Conservation (phyloP, 2,329 filamentous ascomycete genomes). For the Fusarium ramigenum region DNA sequence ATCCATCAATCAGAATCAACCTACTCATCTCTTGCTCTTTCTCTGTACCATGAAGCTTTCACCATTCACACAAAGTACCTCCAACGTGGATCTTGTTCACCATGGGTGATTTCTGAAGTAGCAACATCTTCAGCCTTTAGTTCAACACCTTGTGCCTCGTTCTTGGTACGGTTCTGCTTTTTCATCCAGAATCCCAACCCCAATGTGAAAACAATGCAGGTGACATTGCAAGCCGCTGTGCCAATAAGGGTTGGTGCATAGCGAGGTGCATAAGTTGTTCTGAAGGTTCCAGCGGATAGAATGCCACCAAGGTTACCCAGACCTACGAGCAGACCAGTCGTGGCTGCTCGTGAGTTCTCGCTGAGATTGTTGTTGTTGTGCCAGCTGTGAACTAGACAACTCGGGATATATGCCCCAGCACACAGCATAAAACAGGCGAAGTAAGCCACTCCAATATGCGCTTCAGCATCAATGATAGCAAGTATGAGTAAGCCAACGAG, state of each 20-base stretch:
- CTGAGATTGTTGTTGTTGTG: slow-evolving; percentile 63
- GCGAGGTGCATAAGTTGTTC: slow-evolving; percentile 57
- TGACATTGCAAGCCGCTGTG: slow-evolving; percentile 48
- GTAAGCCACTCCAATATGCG: slow-evolving; percentile 53
- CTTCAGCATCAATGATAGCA: not conserved
- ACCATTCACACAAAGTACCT: not conserved
- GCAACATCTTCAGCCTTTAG: not conserved
- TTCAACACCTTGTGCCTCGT: not conserved
- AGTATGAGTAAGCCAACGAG: not conserved
- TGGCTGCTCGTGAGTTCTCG: slow-evolving; percentile 58
- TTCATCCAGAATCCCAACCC: slow-evolving; percentile 18
- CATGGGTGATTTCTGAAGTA: not conserved
- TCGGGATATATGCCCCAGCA: slow-evolving; percentile 56
- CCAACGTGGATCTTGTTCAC: not conserved
- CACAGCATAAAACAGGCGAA: slow-evolving; percentile 61
- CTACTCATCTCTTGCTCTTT: rapidly evolving
- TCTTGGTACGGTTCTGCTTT: not conserved
- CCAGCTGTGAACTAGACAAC: slow-evolving; percentile 59
- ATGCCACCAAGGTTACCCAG: slow-evolving; percentile 60
- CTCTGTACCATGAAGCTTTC: rapidly evolving
- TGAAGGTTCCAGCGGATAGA: slow-evolving; percentile 56
- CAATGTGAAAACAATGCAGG: slow-evolving; percentile 31
- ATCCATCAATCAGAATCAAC: not conserved
- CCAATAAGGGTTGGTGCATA: slow-evolving; percentile 58
- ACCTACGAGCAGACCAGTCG: slow-evolving; percentile 57